A percentile compares a stretch with the other conserved stretches of the same genome.
Conservation (phyloP, 1,284 basidiomycete species). For the Papiliotrema terrestris region DNA sequence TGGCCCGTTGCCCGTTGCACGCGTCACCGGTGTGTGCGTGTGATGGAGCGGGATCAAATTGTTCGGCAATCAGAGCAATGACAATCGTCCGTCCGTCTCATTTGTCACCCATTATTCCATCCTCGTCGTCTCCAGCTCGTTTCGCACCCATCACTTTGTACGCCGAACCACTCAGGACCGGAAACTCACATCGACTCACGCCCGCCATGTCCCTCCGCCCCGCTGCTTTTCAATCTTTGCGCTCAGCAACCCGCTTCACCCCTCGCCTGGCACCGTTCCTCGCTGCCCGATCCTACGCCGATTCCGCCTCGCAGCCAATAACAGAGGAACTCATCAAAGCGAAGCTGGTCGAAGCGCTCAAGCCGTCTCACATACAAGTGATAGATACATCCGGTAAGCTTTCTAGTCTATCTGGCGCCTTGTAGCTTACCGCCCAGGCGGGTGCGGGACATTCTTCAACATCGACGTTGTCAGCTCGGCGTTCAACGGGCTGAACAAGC, state of each 20-base stretch:
- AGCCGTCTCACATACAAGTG: slow-evolving; percentile 71
- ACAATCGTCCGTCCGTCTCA: background rate
- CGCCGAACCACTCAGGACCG: too few species aligned
- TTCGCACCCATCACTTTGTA: background rate
- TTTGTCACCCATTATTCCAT: background rate
- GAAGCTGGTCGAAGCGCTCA: slow-evolving; percentile 70
- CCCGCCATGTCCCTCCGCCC: background rate
- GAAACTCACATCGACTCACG: too few species aligned
- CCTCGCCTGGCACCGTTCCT: background rate
- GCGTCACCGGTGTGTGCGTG: too few species aligned
- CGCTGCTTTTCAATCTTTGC: background rate
- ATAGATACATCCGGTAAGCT: slow-evolving; percentile 81
- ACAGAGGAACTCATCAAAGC: slow-evolving; percentile 57
- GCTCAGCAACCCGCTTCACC: background rate
- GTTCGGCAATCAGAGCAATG: background rate
- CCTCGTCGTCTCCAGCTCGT: background rate
- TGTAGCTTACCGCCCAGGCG: slow-evolving; percentile 57
- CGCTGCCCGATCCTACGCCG: slow-evolving; percentile 1
- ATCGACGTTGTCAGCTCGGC: slow-evolving; percentile 78
- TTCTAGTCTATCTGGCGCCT: background rate
- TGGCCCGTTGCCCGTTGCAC: too few species aligned
- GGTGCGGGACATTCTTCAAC: slow-evolving; percentile 94
- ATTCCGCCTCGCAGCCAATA: background rate
- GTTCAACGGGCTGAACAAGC: slow-evolving; percentile 79
- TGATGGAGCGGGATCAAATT: background rate